Percentiles rank a stretch among this genome's conserved stretches.
phyloP scores from a whole-genome alignment of 1,139 yeast species.

The Scheffersomyces illinoinensis region DNA sequence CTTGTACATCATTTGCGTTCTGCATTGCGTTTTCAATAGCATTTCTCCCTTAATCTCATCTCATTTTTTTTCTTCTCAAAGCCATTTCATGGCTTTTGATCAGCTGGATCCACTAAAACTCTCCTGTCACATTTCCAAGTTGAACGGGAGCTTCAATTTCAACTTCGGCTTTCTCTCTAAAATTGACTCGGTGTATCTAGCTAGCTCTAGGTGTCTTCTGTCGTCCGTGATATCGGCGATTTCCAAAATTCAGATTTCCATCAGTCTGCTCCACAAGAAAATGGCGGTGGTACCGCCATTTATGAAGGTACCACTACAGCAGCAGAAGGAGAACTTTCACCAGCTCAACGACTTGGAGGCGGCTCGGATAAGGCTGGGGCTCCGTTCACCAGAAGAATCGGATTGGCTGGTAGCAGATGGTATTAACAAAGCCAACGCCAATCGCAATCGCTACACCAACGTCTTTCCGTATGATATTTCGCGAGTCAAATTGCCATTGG shows the following conservation, averaged over 20 bases:
- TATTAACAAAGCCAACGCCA: constrained; percentile 13
- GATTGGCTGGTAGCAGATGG: constrained; percentile 27
- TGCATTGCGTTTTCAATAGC: neutral
- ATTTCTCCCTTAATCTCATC: neutral
- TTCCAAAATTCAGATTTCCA: constrained; percentile 11
- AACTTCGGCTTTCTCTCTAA: neutral
- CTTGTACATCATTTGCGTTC: neutral
- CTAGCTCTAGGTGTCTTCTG: neutral
- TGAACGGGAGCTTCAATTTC: neutral
- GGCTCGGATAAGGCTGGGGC: constrained; percentile 7
- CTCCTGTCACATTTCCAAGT: neutral
- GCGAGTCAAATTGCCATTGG: constrained; percentile 33
- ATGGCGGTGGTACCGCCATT: constrained; percentile 10
- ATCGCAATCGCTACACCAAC: constrained; percentile 42
- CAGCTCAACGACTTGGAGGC: constrained; percentile 11
- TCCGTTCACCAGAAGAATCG: constrained; percentile 12
- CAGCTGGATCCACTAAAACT: neutral
- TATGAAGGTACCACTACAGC: constrained; percentile 8
- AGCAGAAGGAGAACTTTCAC: constrained; percentile 15
- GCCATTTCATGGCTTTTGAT: neutral
- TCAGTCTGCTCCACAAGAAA: constrained; percentile 5
- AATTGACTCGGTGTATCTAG: neutral
- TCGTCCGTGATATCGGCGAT: neutral
- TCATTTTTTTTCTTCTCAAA: neutral
- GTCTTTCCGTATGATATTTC: constrained; percentile 45